Base-by-base conservation (phyloP, 345 rosid genomes). In the Rhodomyrtus tomentosa region DNA sequence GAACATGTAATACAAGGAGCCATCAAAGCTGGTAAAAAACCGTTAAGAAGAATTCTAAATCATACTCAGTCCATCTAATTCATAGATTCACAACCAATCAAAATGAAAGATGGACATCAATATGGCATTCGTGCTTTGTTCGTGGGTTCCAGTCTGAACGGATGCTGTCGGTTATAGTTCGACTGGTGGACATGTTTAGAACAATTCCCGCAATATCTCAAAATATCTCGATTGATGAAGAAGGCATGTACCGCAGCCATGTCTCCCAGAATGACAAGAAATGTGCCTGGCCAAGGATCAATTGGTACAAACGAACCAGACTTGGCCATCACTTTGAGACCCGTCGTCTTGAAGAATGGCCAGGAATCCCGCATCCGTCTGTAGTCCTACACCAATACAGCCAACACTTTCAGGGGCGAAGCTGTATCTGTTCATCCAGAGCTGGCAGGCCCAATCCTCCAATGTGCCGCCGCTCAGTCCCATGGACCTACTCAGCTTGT, bases 271-370 rank as follows among this genome's bases (percentile, higher is more conserved):
- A 94, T 96, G 88, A 93, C 90, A 24, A 94, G 91, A 80, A 95
- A 93, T 48, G 98, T 91, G 85, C 96, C 96, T 6, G 92, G 98
- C 83, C 86, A 82, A 22, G 96, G 98, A 54, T 90, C 90, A 49
- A 92, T 91, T 7, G 94, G 88, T 7, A 91, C 84, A 59, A 91
- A 96, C 10, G 48, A 83, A 56, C 95, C 94, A 24, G 90, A 85
- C 50, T n/a, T 84, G 87, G 92, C 91, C 93, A 95, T 93, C 55
- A 92, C 98, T 87, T 96, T 96, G 24, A 94, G 95, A 2, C 99
- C 96, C 98, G 74, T 96, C 99, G 2, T 95, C 98, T 87, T 95
- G 99, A 87, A 95, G 95, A 45, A 96, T 87, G 3, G 98, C 95
- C n/a, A 96, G 87, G 84, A 96, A 96, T 1, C 98, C 94, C 0